phyloP scores from a whole-genome alignment of 305 asterid genomes.

The Fraxinus nigra region DNA sequence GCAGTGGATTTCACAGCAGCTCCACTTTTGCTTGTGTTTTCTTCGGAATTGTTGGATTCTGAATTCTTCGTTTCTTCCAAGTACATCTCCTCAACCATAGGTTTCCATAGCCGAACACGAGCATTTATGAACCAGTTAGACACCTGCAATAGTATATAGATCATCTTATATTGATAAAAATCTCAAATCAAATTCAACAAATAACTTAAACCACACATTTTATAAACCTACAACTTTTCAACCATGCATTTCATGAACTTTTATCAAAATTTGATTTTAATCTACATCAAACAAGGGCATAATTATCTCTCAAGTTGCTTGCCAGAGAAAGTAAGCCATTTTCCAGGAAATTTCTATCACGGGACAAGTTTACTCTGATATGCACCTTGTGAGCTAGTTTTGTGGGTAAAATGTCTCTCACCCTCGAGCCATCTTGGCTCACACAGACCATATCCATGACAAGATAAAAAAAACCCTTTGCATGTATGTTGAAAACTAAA shows the following conservation, averaged over 20 bases:
- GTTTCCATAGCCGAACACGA: conserved; percentile 80
- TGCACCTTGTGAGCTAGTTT: not conserved
- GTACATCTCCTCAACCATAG: conserved; percentile 90
- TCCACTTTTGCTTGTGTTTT: conserved; percentile 17
- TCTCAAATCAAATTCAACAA: no score
- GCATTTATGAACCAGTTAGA: conserved; percentile 88
- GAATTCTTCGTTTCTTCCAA: conserved; percentile 58
- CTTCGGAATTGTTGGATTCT: conserved; percentile 25
- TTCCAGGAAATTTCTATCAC: not conserved
- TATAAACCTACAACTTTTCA: no score
- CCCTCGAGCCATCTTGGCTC: not conserved
- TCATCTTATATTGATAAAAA: not conserved
- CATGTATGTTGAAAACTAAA: not conserved
- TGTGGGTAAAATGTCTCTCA: not conserved
- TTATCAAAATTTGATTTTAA: no score
- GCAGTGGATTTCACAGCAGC: not conserved
- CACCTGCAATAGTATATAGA: conserved; percentile 39
- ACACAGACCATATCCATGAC: not conserved
- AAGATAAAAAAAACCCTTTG: not conserved
- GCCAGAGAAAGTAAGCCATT: not conserved
- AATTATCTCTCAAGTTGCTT: not conserved
- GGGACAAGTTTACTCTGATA: not conserved
- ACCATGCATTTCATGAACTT: no score
- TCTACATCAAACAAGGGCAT: no score
- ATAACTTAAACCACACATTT: no score